Percentiles rank a stretch among this genome's conserved stretches.
Evolutionary conservation across 345 rosid genomes (phyloP).

Genomic region (Aquilaria malaccensis): DNA sequence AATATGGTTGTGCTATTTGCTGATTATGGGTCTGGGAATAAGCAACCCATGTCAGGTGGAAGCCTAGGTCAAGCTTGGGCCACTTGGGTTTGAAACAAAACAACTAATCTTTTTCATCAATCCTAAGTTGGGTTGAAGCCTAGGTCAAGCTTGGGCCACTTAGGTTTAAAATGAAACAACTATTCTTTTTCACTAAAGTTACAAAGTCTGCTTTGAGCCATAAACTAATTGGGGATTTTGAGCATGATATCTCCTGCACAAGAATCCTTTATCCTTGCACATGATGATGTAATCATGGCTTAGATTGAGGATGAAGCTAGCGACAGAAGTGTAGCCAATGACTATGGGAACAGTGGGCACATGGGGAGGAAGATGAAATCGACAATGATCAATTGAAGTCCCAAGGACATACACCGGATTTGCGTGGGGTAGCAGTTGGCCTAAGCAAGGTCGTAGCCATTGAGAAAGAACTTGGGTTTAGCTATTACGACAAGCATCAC

Average conservation of each 20-base stretch:
- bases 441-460: conserved; percentile 49
- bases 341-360: conserved; percentile 51
- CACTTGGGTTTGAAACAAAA: too few relatives aligned
- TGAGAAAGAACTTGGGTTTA: conserved; percentile 47
- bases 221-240: conserved; percentile 20
- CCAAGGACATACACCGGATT: conserved; percentile 19
- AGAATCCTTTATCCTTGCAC: conserved; percentile 42
- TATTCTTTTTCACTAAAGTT: too few relatives aligned
- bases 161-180: too few relatives aligned
- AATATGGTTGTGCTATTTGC: too few relatives aligned
- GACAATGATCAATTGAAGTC: conserved; percentile 20
- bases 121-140: too few relatives aligned
- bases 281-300: conserved; percentile 44
- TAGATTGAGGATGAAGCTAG: conserved; percentile 34
- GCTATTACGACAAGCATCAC: conserved; percentile 43
- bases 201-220: conserved; percentile 5
- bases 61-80: too few relatives aligned
- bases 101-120: too few relatives aligned
- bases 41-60: too few relatives aligned
- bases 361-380: conserved; percentile 39
- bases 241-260: conserved; percentile 51
- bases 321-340: conserved; percentile 56
- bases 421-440: conserved; percentile 19
- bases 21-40: too few relatives aligned
- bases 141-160: too few relatives aligned